A percentile compares a stretch with the other conserved stretches of the same genome.
These are phyloP conservation scores for Phytophthora macrochlamydospora DNA, from an alignment of 352 stramenopile species.

Conservation along the genomic window DNA sequence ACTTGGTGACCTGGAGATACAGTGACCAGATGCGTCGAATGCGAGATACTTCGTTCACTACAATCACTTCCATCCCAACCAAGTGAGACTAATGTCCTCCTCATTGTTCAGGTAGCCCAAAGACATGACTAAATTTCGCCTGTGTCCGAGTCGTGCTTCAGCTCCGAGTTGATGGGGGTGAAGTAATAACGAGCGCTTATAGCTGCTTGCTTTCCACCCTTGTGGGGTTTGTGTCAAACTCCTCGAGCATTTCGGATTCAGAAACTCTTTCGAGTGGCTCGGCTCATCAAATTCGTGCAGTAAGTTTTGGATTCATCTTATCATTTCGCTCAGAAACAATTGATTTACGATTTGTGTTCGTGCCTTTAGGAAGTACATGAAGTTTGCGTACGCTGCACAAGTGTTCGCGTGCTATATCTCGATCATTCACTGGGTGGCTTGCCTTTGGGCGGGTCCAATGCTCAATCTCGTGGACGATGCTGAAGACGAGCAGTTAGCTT, in stretches of 20 bases:
- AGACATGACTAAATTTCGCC: too few relatives aligned
- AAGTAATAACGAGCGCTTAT: too few relatives aligned
- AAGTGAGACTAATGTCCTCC: too few relatives aligned
- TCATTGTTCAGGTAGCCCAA: too few relatives aligned
- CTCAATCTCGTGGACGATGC: constrained; percentile 28
- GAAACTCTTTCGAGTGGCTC: constrained; percentile 70
- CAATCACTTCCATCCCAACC: too few relatives aligned
- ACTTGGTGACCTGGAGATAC: too few relatives aligned
- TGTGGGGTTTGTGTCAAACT: too few relatives aligned
- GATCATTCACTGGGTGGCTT: constrained; percentile 68
- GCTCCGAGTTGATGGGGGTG: too few relatives aligned
- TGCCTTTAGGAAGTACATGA: constrained; percentile 60
- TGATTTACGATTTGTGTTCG: neutral
- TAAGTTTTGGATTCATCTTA: constrained; percentile 20
- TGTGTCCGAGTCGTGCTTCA: too few relatives aligned
- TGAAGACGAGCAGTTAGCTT: constrained; percentile 45
- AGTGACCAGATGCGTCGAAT: too few relatives aligned
- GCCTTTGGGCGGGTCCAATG: constrained; percentile 48
- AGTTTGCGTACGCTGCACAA: constrained; percentile 63
- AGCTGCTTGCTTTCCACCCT: too few relatives aligned
- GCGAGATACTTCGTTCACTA: too few relatives aligned
- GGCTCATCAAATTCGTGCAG: constrained; percentile 72
- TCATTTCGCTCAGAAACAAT: neutral
- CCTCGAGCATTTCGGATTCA: constrained; percentile 5
- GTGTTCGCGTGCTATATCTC: constrained; percentile 61